Conservation (phyloP, 495 filamentous ascomycete genomes). For the Trichocladium antarcticum region DNA sequence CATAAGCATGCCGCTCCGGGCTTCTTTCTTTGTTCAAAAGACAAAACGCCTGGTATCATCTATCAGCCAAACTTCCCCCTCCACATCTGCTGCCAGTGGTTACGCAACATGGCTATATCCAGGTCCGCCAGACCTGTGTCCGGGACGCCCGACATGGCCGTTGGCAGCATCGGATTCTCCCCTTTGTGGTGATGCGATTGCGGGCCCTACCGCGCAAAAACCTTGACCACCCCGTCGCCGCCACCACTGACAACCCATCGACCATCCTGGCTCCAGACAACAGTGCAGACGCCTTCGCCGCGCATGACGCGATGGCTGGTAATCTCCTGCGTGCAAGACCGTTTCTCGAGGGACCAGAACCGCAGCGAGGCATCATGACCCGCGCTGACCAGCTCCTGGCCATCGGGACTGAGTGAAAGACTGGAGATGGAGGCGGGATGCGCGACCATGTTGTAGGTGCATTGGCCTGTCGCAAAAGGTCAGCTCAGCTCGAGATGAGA, state of each 20-base stretch:
- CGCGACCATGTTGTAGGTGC: conserved; percentile 95
- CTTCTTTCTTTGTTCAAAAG: background rate
- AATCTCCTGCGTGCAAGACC: conserved; percentile 86
- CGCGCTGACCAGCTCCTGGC: conserved; percentile 85
- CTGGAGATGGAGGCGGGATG: conserved; percentile 87
- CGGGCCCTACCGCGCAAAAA: conserved; percentile 52
- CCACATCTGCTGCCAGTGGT: background rate
- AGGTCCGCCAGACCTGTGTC: background rate
- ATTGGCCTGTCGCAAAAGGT: conserved; percentile 65
- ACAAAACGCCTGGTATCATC: background rate
- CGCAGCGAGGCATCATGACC: conserved; percentile 90
- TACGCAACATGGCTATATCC: background rate
- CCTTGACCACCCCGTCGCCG: conserved; percentile 95
- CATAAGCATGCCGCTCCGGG: background rate
- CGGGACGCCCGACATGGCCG: background rate
- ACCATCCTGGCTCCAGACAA: conserved; percentile 90
- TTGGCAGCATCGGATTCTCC: background rate
- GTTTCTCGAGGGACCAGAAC: conserved; percentile 96
- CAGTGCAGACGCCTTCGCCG: conserved; percentile 84
- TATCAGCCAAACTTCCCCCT: background rate
- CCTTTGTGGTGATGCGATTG: background rate
- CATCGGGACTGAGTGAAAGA: conserved; percentile 82
- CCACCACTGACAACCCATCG: conserved; percentile 89
- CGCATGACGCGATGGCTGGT: conserved; percentile 84
- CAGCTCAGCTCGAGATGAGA: conserved; percentile 15